phyloP scores from a whole-genome alignment of 192 early-diverging fungal genomes.

The Podila epigama region DNA sequence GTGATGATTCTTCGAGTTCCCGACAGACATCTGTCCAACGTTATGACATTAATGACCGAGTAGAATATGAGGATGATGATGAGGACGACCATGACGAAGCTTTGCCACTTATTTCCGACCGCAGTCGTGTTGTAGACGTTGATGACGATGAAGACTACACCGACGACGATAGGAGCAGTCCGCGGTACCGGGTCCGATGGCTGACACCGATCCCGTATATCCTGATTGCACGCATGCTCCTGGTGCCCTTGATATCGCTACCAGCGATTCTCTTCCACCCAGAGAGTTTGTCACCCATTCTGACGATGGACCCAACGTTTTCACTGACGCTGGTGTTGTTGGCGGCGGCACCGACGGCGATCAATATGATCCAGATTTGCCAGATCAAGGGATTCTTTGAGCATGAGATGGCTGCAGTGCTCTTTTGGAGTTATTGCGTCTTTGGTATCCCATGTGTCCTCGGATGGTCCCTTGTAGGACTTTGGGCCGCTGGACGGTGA shows the following conservation, averaged over 20 bases:
- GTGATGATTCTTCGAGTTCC: not conserved
- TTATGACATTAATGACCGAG: too few species aligned
- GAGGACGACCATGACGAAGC: not conserved
- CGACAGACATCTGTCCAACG: not conserved
- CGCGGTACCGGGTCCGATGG: constrained; percentile 10
- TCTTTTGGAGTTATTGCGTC: constrained; percentile 73
- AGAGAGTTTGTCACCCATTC: constrained; percentile 46
- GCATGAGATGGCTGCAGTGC: constrained; percentile 66
- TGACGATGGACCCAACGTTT: constrained; percentile 71
- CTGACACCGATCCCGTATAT: constrained; percentile 25
- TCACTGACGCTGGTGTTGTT: constrained; percentile 67
- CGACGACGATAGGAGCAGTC: not conserved
- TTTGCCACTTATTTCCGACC: not conserved
- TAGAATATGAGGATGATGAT: too few species aligned
- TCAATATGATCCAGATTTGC: constrained; percentile 74
- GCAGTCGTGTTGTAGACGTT: not conserved
- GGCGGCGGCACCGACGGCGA: constrained; percentile 71
- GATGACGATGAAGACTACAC: constrained; percentile 1
- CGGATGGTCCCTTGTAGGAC: constrained; percentile 7
- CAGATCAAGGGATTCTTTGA: constrained; percentile 76
- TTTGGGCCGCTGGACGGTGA: constrained; percentile 18
- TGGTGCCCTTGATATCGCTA: constrained; percentile 26
- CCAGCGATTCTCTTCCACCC: constrained; percentile 39
- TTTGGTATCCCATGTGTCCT: constrained; percentile 45
- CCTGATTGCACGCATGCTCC: constrained; percentile 21